Percentiles rank a stretch among this genome's conserved stretches.
Evolutionary conservation across 2,329 filamentous ascomycete genomes (phyloP).

Genomic region (Aspergillus sp.): DNA sequence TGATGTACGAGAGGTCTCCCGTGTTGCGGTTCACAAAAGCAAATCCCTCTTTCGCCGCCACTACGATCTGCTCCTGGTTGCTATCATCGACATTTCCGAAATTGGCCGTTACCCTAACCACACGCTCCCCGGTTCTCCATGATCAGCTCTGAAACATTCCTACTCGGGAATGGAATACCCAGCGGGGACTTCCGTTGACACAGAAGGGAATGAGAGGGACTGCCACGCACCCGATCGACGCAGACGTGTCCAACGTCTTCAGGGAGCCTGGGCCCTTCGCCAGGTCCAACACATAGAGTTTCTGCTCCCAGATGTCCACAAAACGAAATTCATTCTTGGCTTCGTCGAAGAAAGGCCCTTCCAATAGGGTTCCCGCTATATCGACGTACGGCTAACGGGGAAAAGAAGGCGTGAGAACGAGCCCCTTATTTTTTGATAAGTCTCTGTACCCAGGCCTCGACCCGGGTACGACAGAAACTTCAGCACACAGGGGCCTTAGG

Average conservation of each 20-base stretch:
- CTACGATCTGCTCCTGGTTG: conserved; percentile 64
- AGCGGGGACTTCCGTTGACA: not conserved
- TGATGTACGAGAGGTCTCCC: conserved; percentile 56
- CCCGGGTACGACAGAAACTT: not conserved
- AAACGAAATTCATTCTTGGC: conserved; percentile 43
- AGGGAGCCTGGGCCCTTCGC: conserved; percentile 60
- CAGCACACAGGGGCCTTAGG: not conserved
- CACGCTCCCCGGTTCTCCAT: conserved; percentile 25
- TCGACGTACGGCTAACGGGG: conserved; percentile 39
- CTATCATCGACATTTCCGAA: conserved; percentile 59
- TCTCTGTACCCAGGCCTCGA: not conserved
- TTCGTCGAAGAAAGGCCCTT: conserved; percentile 42
- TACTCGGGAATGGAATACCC: not conserved
- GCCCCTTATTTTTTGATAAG: not conserved
- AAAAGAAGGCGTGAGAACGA: conserved; percentile 10
- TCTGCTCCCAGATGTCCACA: conserved; percentile 73
- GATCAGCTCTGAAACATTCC: conserved; percentile 41
- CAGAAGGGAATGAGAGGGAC: not conserved
- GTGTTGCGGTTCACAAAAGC: conserved; percentile 70
- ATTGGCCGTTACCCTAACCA: conserved; percentile 70
- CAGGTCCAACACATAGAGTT: conserved; percentile 70
- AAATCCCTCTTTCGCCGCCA: conserved; percentile 78
- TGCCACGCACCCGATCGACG: conserved; percentile 51
- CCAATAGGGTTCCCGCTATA: conserved; percentile 39
- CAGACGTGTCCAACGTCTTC: conserved; percentile 57